These are phyloP conservation scores for Cymbopogon citratus DNA, from an alignment of 176 grass and related monocot genomes.

Conservation along the genomic window DNA sequence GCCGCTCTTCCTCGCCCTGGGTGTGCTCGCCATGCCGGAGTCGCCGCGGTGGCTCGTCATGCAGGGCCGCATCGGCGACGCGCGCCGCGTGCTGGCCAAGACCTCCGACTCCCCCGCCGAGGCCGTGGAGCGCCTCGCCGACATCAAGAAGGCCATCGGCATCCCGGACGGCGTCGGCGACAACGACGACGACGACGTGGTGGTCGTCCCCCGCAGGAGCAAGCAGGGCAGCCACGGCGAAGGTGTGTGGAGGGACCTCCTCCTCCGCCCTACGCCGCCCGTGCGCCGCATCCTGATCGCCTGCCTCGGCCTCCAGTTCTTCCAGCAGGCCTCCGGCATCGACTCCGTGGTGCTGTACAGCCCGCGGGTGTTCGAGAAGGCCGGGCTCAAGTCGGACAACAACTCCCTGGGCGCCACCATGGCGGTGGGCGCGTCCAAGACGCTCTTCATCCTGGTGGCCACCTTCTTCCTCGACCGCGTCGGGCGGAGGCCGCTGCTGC, in stretches of 20 bases:
- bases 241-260: conserved; percentile 66
- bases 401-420: conserved; percentile 45
- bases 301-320: conserved; percentile 72
- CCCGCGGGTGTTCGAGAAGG: conserved; percentile 57
- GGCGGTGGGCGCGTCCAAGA: conserved; percentile 71
- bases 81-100: conserved; percentile 45
- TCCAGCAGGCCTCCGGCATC: conserved; percentile 77
- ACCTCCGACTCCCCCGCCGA: conserved; percentile 50
- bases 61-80: conserved; percentile 57
- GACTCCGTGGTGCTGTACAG: conserved; percentile 81
- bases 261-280: conserved; percentile 48
- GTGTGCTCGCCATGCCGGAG: conserved; percentile 84
- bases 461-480: conserved; percentile 77
- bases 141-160: conserved; percentile 55
- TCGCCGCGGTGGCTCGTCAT: conserved; percentile 91
- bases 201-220: not conserved
- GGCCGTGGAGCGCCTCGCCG: conserved; percentile 46
- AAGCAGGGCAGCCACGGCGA: conserved; percentile 27
- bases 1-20: conserved; percentile 43
- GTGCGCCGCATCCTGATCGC: conserved; percentile 67
- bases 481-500: conserved; percentile 69
- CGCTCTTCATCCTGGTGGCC: conserved; percentile 57
- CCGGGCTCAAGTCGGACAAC: conserved; percentile 32
- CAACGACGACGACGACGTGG: not conserved
- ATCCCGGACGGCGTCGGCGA: conserved; percentile 30